Conservation (phyloP, 2,329 filamentous ascomycete species). For the Chaetomiaceae sp. region DNA sequence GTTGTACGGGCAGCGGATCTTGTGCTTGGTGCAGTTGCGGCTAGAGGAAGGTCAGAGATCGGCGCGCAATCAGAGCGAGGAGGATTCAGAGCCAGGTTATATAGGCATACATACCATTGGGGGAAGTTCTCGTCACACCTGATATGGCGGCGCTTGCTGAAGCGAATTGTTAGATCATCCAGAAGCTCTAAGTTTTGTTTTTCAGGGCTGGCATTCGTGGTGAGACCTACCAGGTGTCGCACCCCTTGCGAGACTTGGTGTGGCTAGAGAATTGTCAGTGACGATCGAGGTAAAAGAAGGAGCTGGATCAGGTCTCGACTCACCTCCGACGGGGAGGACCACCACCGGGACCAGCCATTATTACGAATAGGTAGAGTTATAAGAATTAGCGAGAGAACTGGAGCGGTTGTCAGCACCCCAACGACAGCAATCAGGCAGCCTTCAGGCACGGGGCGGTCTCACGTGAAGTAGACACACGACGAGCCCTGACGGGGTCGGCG, state of each 20-base stretch:
- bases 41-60: conserved; percentile 37
- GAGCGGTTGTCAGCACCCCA: conserved; percentile 5
- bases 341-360: conserved; percentile 90
- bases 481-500: conserved; percentile 14
- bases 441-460: conserved; percentile 1
- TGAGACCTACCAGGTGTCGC: conserved; percentile 74
- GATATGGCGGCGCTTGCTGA: conserved; percentile 85
- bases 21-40: conserved; percentile 98
- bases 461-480: conserved; percentile 24
- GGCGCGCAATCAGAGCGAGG: conserved; percentile 10
- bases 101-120: conserved; percentile 68
- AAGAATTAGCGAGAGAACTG: conserved; percentile 33
- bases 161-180: conserved; percentile 13
- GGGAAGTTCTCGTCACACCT: conserved; percentile 96
- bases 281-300: not conserved
- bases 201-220: not conserved
- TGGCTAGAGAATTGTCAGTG: conserved; percentile 53
- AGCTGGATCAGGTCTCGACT: conserved; percentile 22
- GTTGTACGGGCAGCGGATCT: conserved; percentile 97
- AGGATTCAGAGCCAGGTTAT: not conserved
- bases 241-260: conserved; percentile 97
- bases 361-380: conserved; percentile 27
- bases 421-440: not conserved
- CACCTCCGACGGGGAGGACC: conserved; percentile 74
- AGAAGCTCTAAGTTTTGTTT: not conserved